Evolutionary conservation across 352 stramenopile genomes (phyloP).

Genomic region (Phytophthora macrochlamydospora): DNA sequence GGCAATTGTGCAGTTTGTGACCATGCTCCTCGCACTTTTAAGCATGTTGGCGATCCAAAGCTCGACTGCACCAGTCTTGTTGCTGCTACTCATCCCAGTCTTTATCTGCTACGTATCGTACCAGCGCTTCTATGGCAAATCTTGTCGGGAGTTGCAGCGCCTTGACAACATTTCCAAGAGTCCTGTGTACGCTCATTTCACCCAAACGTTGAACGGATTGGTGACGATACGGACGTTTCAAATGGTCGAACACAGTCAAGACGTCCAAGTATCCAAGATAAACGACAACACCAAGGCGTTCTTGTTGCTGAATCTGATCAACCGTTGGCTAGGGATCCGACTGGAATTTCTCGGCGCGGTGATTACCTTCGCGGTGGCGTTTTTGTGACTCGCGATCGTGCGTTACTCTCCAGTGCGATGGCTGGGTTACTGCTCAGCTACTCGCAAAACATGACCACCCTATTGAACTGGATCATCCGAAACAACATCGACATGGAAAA

Average conservation of each 20-base stretch:
- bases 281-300: conserved; percentile 88
- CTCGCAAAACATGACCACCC: conserved; percentile 90
- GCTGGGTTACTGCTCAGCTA: conserved; percentile 95
- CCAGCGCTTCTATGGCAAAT: conserved; percentile 70
- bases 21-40: conserved; percentile 49
- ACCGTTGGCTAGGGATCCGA: conserved; percentile 96
- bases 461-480: conserved; percentile 96
- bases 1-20: conserved; percentile 48
- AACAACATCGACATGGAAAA: conserved; percentile 95
- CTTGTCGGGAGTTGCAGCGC: conserved; percentile 70
- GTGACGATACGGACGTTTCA: conserved; percentile 74
- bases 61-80: conserved; percentile 45
- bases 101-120: conserved; percentile 69
- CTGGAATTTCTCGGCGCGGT: conserved; percentile 87
- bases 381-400: conserved; percentile 84
- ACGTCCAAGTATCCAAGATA: conserved; percentile 45
- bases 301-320: conserved; percentile 89
- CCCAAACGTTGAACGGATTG: conserved; percentile 87
- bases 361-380: conserved; percentile 91
- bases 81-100: conserved; percentile 65
- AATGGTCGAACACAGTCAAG: conserved; percentile 44
- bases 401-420: conserved; percentile 68
- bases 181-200: conserved; percentile 94
- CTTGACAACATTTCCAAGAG: conserved; percentile 67
- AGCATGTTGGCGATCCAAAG: conserved; percentile 65